Evolutionary conservation across 176 grass and related monocot species (phyloP), one percentile per base, ranked within the genome.

Genomic region (Alloteropsis semialata): DNA sequence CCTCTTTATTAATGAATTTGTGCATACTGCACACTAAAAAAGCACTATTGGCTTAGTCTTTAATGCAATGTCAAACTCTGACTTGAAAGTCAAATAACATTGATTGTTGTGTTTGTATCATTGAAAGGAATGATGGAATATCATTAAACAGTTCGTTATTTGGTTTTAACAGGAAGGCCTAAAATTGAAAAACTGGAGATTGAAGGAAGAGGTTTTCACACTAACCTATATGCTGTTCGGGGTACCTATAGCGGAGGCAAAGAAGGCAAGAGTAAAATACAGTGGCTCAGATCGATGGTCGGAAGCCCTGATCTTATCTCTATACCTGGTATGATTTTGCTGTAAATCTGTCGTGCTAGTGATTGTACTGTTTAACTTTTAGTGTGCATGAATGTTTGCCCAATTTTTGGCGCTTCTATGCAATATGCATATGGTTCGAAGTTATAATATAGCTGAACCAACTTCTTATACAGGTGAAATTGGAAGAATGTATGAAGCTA

Each of bases 141-240:
- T 49, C 15, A 48, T 24, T 89, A 59, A 82, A 39, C 33, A 65
- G 55, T 2, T 39, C 45, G 56, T 10, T 61, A 64, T 85, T 87
- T 72, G 17, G 18, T 86, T 72, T 80, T 82, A 68, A 70, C 83
- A 99, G 96, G 91, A 54, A 80, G 85, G 74, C 96, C 96, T 33
- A 96, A 96, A 92, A 93, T 99, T 85, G 87, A 87, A 71, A 96
- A 95, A 71, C 69, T 99, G 76, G 93, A 99, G 79, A 99, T 99
- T 90, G 96, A 99, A 96, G 96, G 96, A 86, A 99, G 91, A 88
- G 96, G 96, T 75, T 99, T 90, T 83, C 93, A 99, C 74, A 96
- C 96, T 65, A 95, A 98, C 72, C 75, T 95, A 55, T 95, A 98
- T 82, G 81, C 93, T 77, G 87, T 98, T 75, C 65, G 67, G 76